Conservation (phyloP, 139 green algal genomes). For the Tetradesmus obliquus region DNA sequence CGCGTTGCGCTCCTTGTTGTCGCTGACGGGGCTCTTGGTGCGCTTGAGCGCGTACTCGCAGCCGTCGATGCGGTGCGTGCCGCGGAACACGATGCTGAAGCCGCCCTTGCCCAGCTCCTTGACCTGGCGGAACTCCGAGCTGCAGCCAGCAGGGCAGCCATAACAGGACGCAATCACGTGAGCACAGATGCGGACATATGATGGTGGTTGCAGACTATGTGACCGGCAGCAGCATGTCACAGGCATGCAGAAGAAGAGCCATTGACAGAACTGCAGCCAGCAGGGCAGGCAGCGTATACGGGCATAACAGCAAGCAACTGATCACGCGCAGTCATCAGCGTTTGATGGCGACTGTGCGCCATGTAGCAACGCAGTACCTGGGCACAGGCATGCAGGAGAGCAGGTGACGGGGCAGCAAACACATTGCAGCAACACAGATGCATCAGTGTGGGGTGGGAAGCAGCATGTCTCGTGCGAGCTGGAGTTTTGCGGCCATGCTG, state of each 20-base stretch:
- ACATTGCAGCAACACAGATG: neutral
- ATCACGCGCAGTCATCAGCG: too few species aligned
- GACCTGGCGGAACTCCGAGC: constrained; percentile 75
- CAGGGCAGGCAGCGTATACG: too few species aligned
- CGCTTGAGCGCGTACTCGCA: constrained; percentile 92
- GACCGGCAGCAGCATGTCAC: neutral
- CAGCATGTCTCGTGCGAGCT: neutral
- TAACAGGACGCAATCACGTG: neutral
- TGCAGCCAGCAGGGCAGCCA: constrained; percentile 20
- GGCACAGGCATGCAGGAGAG: too few species aligned
- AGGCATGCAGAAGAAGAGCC: neutral
- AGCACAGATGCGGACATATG: neutral
- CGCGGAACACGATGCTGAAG: constrained; percentile 84
- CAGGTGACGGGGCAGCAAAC: too few species aligned
- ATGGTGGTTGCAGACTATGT: neutral
- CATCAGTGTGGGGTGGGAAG: neutral
- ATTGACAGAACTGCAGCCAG: neutral
- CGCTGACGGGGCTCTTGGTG: constrained; percentile 60
- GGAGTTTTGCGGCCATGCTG: neutral
- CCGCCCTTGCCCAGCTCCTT: constrained; percentile 76
- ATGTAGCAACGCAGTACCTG: too few species aligned
- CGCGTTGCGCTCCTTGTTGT: constrained; percentile 62
- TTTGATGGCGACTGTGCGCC: too few species aligned
- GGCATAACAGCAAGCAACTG: too few species aligned
- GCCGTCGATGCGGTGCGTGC: constrained; percentile 82